Evolutionary conservation across 2,329 filamentous ascomycete species (phyloP).

Genomic region (Paecilomyces sp.): DNA sequence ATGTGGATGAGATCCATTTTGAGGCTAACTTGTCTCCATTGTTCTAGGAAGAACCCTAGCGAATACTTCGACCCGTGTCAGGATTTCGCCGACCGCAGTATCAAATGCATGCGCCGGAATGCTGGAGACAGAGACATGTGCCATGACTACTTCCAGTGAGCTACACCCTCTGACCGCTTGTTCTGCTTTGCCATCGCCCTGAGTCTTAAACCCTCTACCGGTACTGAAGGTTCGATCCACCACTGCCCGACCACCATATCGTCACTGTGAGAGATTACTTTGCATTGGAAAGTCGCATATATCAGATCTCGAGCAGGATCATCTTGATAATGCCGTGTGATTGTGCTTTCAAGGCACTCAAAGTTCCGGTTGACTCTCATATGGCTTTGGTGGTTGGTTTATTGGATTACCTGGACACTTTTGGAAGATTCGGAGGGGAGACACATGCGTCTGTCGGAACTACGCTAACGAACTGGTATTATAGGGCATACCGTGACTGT

Average conservation of each 20-base stretch:
- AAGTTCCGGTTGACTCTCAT: neutral
- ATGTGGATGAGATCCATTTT: conserved; percentile 5
- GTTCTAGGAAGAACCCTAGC: conserved; percentile 69
- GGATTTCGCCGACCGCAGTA: conserved; percentile 76
- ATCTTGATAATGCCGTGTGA: neutral
- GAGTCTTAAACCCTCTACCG: neutral
- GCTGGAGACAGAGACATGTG: conserved; percentile 84
- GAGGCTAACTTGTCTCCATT: neutral
- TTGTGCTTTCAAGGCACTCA: conserved; percentile 6
- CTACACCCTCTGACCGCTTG: conserved; percentile 1
- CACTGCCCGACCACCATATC: neutral
- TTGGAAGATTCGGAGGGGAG: neutral
- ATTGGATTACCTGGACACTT: neutral
- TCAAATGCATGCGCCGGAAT: conserved; percentile 84
- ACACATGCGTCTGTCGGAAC: neutral
- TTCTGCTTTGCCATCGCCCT: neutral
- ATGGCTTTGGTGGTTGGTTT: neutral
- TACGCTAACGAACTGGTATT: neutral
- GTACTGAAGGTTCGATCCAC: neutral
- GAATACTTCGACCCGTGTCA: conserved; percentile 95
- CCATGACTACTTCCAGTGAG: conserved; percentile 89
- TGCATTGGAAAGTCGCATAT: neutral
- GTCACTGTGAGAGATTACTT: neutral
- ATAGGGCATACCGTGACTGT: conserved; percentile 84
- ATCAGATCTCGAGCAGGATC: neutral